Percentiles rank a stretch among this genome's conserved stretches.
Evolutionary conservation across 2,329 filamentous ascomycete genomes (phyloP).

Genomic region (Neonectria hederae): DNA sequence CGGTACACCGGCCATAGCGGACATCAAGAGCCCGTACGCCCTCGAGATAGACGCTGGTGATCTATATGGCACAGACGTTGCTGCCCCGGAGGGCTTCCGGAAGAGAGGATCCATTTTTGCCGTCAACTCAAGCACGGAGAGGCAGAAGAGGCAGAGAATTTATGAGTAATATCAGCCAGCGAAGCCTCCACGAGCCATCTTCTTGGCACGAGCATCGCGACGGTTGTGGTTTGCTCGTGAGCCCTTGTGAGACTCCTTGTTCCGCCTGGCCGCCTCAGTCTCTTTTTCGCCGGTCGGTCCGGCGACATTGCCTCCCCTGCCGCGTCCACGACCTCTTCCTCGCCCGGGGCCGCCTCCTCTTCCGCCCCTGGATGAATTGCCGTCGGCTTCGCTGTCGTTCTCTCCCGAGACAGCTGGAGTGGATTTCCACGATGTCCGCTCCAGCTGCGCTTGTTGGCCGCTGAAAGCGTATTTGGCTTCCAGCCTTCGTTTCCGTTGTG

Average conservation of each 20-base stretch:
- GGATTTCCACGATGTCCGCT: constrained; percentile 71
- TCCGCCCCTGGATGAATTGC: constrained; percentile 56
- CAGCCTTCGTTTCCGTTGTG: constrained; percentile 72
- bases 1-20: constrained; percentile 46
- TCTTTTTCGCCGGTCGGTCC: constrained; percentile 73
- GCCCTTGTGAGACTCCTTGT: constrained; percentile 85
- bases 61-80: constrained; percentile 33
- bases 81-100: constrained; percentile 24
- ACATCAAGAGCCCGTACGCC: constrained; percentile 52
- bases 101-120: constrained; percentile 28
- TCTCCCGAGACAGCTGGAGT: constrained; percentile 63
- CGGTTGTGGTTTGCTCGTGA: constrained; percentile 88
- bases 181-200: constrained; percentile 66
- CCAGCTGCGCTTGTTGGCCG: constrained; percentile 72
- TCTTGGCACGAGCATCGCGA: constrained; percentile 73
- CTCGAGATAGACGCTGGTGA: constrained; percentile 51
- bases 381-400: constrained; percentile 64
- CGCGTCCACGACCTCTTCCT: constrained; percentile 60
- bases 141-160: constrained; percentile 34
- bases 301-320: constrained; percentile 68
- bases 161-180: constrained; percentile 42
- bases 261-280: constrained; percentile 75
- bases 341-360: constrained; percentile 58
- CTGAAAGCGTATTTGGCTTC: constrained; percentile 76
- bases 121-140: constrained; percentile 10